These are phyloP conservation scores for Colletotrichum australisinense DNA, from an alignment of 2,329 filamentous ascomycete species.

Conservation along the genomic window DNA sequence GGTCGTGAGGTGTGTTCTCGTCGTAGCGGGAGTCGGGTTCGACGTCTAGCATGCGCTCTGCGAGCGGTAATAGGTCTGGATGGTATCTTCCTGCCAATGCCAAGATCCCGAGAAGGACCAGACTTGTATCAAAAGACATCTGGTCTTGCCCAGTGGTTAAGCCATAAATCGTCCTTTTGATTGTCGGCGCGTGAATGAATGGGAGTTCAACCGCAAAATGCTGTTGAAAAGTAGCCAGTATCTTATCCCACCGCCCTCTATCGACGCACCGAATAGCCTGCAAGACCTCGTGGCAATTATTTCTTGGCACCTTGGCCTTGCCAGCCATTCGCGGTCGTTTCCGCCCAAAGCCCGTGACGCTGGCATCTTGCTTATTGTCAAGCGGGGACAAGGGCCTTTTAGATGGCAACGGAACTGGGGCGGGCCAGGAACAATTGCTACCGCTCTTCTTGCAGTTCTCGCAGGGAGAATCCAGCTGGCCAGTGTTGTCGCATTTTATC, in stretches of 20 bases:
- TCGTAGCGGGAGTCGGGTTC: not conserved
- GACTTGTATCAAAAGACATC: conserved; percentile 49
- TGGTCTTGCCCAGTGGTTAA: not conserved
- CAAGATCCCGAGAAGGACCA: conserved; percentile 74
- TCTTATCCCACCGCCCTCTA: conserved; percentile 72
- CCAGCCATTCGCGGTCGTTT: conserved; percentile 55
- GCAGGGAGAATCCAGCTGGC: conserved; percentile 67
- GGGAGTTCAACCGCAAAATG: conserved; percentile 79
- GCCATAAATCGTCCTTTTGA: conserved; percentile 60
- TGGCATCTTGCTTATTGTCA: conserved; percentile 47
- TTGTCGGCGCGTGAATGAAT: conserved; percentile 75
- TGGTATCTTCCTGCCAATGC: conserved; percentile 78
- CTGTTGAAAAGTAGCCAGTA: conserved; percentile 76
- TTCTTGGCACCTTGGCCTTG: conserved; percentile 37
- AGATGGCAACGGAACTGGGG: conserved; percentile 46
- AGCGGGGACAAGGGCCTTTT: conserved; percentile 54
- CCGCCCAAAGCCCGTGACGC: conserved; percentile 51
- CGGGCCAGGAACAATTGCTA: conserved; percentile 78
- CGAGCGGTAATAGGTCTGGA: conserved; percentile 46
- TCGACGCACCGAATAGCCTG: conserved; percentile 72
- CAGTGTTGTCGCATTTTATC: conserved; percentile 83
- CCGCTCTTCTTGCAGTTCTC: conserved; percentile 79
- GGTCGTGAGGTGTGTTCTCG: conserved; percentile 39
- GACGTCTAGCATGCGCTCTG: not conserved
- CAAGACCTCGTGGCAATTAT: conserved; percentile 63